Conservation (phyloP, 371 early-diverging fungal species). For the Mortierella sp. region DNA sequence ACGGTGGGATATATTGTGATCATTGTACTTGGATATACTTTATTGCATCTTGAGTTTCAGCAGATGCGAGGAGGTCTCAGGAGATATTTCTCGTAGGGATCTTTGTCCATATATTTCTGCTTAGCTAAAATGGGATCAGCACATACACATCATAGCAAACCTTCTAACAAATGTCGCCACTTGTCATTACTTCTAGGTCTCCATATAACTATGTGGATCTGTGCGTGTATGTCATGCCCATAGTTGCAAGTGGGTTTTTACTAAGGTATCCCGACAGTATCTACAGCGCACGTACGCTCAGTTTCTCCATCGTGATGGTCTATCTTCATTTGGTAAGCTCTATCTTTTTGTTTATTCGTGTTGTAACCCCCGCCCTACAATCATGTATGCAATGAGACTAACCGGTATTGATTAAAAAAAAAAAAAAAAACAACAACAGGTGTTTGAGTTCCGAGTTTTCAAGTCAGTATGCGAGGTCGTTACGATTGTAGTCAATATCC, state of each 20-base stretch:
- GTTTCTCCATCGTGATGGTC: background rate
- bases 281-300: background rate
- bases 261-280: background rate
- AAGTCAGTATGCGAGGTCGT: background rate
- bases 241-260: conserved; percentile 10
- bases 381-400: too few relatives aligned
- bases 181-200: background rate
- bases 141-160: too few relatives aligned
- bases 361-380: background rate
- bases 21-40: conserved; percentile 7
- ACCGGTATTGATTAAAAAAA: too few relatives aligned
- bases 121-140: background rate
- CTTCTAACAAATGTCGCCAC: background rate
- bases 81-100: conserved; percentile 1
- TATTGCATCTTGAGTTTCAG: conserved; percentile 25
- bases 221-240: conserved; percentile 11
- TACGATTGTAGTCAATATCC: background rate
- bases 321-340: conserved; percentile 11
- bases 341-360: background rate
- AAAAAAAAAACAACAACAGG: background rate
- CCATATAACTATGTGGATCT: conserved; percentile 19
- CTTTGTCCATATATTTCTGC: background rate
- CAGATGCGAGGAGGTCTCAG: conserved; percentile 5
- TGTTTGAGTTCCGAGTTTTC: background rate
- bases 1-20: conserved; percentile 9